phyloP scores from a whole-genome alignment of 2,329 filamentous ascomycete species.

The Aureobasidium sp. region DNA sequence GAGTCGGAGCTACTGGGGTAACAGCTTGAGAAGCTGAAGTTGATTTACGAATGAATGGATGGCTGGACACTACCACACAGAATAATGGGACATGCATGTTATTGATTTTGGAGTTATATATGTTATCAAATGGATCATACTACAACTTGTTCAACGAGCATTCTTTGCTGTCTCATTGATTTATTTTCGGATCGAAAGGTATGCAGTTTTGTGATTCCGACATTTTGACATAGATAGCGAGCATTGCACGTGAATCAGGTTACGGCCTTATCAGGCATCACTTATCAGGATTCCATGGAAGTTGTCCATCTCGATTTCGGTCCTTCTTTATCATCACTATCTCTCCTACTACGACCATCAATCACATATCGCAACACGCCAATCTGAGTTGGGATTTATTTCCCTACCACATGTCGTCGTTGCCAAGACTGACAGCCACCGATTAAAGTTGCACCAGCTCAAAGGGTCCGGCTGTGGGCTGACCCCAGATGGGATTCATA shows the following conservation, averaged over 20 bases:
- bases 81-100: background rate
- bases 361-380: background rate
- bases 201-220: background rate
- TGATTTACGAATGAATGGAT: background rate
- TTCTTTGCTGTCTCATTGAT: background rate
- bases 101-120: background rate
- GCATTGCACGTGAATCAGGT: background rate
- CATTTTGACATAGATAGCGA: background rate
- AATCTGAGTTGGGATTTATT: conserved; percentile 1
- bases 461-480: conserved; percentile 4
- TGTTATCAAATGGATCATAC: background rate
- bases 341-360: background rate
- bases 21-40: background rate
- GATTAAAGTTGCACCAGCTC: background rate
- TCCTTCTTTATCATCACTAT: background rate
- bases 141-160: too few relatives aligned
- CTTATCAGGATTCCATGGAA: background rate
- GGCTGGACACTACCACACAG: background rate
- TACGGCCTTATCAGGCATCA: background rate
- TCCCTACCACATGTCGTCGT: conserved; percentile 10
- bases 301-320: background rate
- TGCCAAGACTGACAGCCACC: conserved; percentile 5
- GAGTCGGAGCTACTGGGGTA: conserved; percentile 4
- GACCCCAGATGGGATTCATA: background rate
- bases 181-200: background rate